A percentile compares a stretch with the other conserved stretches of the same genome.
phyloP scores from a whole-genome alignment of 2,329 filamentous ascomycete genomes.

The Verticillium zaregamsianum region DNA sequence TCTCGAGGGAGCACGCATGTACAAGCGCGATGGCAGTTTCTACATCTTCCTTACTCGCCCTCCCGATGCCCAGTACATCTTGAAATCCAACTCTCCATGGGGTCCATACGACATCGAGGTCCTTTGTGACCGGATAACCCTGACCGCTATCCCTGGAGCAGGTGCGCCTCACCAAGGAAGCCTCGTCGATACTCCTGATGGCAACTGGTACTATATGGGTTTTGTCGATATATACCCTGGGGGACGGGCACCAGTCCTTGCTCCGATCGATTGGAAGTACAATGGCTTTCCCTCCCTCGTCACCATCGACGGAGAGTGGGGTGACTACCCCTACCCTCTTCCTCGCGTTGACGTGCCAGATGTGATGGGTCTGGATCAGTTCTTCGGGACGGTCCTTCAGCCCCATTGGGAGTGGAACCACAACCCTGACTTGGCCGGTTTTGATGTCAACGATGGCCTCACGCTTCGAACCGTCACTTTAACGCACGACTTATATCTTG shows the following conservation, averaged over 20 bases:
- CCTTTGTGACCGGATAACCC: conserved; percentile 26
- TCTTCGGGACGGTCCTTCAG: conserved; percentile 28
- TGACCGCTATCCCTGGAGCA: conserved; percentile 34
- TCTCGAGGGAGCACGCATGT: conserved; percentile 51
- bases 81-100: conserved; percentile 41
- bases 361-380: conserved; percentile 15
- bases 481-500: conserved; percentile 40
- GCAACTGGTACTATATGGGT: conserved; percentile 54
- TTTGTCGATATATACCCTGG: conserved; percentile 50
- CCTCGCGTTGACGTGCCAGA: conserved; percentile 25
- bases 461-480: conserved; percentile 41
- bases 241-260: conserved; percentile 50
- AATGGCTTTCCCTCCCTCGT: conserved; percentile 41
- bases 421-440: conserved; percentile 44
- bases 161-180: conserved; percentile 49
- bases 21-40: conserved; percentile 50
- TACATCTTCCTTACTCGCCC: conserved; percentile 48
- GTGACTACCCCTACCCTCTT: conserved; percentile 6
- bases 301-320: conserved; percentile 39
- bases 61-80: conserved; percentile 39
- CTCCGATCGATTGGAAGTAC: conserved; percentile 43
- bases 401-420: conserved; percentile 57
- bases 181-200: conserved; percentile 43
- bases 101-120: conserved; percentile 47
- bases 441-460: conserved; percentile 16